Evolutionary conservation across 1,284 basidiomycete species (phyloP), one percentile per base, ranked within the genome.

Genomic region (Erythrobasidium hasegawianum): DNA sequence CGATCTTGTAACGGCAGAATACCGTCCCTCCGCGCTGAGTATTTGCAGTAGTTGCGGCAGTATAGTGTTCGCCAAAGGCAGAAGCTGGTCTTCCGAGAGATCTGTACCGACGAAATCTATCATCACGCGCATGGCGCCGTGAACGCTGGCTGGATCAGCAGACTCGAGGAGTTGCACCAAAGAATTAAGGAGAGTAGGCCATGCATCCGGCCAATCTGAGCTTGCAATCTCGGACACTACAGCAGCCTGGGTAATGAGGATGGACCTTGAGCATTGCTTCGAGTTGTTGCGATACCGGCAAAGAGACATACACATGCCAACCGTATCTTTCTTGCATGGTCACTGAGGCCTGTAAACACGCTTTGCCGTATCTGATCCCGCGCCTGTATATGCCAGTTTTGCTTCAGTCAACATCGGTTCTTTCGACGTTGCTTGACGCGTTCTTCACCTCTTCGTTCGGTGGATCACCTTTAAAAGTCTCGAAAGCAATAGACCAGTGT

Each of bases 51-150:
- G 81, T 5, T 89, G 86, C 0, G 93, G 93, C 1, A 94, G 80
- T 27, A 96, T 81, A 74, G 92, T 84, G 47, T 86, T 85, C 14
- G 94, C 83, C 20, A 97, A 85, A 14, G 90, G 90, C 2, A 95
- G 78, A 39, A 95, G 86, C 79, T 96, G 93, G 75, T 95, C 91
- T 76, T 96, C 93, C 4, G 87, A 87, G 62, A 97, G 79, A 75
- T 94, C 92, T 10, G 88, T 85, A 76, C 70, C 67, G 73, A 94
- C 88, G 76, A 96, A 92, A 75, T 97, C 93, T 10, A 86, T 86
- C 73, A 97, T 85, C 13, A 96, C 89, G 75, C 92, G 86, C 89
- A 97, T 91, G n/a, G 90, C 87, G 24, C 93, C 93, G 77, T 96
- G 90, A 10, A 94, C 88, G 11, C 88, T 83, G 64, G 85, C 82